Conservation (phyloP, 78 protist genomes). For the Bigelowiella natans region DNA sequence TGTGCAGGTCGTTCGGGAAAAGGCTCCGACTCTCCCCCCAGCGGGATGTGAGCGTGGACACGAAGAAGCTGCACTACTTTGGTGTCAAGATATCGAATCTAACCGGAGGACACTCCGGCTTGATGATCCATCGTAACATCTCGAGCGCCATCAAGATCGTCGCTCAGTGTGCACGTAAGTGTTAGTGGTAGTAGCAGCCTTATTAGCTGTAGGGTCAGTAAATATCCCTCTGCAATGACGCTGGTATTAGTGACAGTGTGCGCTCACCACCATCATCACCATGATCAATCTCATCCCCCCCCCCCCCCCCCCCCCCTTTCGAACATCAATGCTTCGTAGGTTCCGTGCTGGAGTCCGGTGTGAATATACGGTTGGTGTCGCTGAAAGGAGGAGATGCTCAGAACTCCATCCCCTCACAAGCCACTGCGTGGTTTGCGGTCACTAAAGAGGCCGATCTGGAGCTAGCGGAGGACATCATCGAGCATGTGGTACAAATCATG, state of each 20-base stretch:
- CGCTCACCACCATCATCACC: too few species aligned
- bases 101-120: background rate
- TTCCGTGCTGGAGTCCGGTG: too few species aligned
- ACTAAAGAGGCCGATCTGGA: background rate
- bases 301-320: too few species aligned
- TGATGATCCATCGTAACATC: background rate
- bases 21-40: too few species aligned
- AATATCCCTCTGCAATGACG: too few species aligned
- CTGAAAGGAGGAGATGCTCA: background rate
- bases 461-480: background rate
- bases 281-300: too few species aligned
- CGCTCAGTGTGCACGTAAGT: too few species aligned
- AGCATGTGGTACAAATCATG: background rate
- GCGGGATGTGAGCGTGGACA: background rate
- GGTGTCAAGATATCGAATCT: background rate
- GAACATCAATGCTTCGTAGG: too few species aligned
- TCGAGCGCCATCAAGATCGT: background rate
- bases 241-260: too few species aligned
- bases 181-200: too few species aligned
- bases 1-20: too few species aligned
- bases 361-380: background rate
- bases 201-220: too few species aligned
- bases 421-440: background rate
- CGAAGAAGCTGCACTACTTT: background rate
- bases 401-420: background rate